A percentile compares a stretch with the other conserved stretches of the same genome.
phyloP scores from a whole-genome alignment of 1,284 basidiomycete species.

The Xerocomus minutiporus region DNA sequence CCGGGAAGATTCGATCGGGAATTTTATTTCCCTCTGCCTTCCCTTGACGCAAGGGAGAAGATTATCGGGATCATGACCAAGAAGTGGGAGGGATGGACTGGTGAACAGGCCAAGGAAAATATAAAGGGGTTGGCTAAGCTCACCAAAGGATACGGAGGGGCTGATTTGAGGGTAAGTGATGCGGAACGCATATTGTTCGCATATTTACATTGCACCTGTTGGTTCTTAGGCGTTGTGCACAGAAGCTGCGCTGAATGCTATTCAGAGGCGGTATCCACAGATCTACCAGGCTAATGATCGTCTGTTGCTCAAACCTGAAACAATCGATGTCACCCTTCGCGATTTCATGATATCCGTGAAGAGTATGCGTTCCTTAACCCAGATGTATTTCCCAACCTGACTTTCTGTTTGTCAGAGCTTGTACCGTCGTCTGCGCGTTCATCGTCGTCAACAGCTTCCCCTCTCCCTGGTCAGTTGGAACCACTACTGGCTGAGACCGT shows the following conservation, averaged over 20 bases:
- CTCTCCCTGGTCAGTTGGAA: constrained; percentile 82
- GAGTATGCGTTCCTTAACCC: constrained; percentile 51
- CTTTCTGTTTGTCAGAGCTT: constrained; percentile 52
- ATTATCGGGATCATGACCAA: constrained; percentile 92
- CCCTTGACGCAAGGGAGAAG: constrained; percentile 77
- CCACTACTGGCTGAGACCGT: constrained; percentile 73
- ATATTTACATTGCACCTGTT: constrained; percentile 2
- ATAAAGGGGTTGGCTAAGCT: constrained; percentile 76
- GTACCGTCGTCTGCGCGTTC: constrained; percentile 94
- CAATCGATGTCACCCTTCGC: constrained; percentile 80
- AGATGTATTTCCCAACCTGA: constrained; percentile 2
- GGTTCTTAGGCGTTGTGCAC: constrained; percentile 80
- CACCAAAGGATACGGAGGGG: constrained; percentile 98
- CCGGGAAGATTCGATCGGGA: constrained; percentile 98
- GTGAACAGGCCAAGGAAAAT: constrained; percentile 51
- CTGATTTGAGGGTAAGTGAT: constrained; percentile 80
- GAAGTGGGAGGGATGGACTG: constrained; percentile 85
- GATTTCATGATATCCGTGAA: constrained; percentile 99
- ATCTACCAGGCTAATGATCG: constrained; percentile 93
- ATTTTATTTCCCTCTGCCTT: constrained; percentile 96
- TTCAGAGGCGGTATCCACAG: constrained; percentile 95
- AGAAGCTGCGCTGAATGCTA: constrained; percentile 94
- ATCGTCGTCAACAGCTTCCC: constrained; percentile 77
- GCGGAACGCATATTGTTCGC: constrained; percentile 1
- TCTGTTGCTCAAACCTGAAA: constrained; percentile 80